Conservation (phyloP, 768 basidiomycete genomes). For the Russula earlei region DNA sequence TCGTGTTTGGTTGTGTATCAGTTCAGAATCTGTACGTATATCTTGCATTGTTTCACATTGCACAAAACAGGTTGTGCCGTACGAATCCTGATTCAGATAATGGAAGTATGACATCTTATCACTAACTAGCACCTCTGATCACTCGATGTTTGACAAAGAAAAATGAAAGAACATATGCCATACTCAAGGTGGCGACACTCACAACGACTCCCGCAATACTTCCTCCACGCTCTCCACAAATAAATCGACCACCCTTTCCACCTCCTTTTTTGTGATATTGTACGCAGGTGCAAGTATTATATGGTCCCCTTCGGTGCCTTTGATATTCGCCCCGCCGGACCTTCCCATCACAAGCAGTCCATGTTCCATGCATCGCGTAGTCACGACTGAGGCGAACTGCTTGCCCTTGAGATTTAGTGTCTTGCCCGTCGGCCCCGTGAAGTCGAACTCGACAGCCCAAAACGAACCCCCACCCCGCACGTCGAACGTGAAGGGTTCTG, state of each 20-base stretch:
- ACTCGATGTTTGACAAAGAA: too few species aligned
- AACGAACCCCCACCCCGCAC: conserved; percentile 79
- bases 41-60: too few species aligned
- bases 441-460: conserved; percentile 80
- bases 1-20: too few species aligned
- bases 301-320: conserved; percentile 68
- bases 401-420: conserved; percentile 37
- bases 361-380: conserved; percentile 57
- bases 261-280: conserved; percentile 60
- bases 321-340: conserved; percentile 57
- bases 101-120: too few species aligned
- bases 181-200: too few species aligned
- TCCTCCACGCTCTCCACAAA: conserved; percentile 63
- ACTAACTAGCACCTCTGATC: too few species aligned
- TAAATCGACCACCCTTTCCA: conserved; percentile 56
- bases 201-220: conserved; percentile 34
- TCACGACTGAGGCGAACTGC: conserved; percentile 58
- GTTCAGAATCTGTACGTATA: too few species aligned
- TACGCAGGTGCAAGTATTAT: conserved; percentile 73
- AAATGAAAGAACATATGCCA: too few species aligned
- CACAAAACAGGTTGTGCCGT: too few species aligned
- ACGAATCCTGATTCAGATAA: too few species aligned
- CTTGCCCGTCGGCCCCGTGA: conserved; percentile 35
- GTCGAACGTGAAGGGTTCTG: conserved; percentile 64
- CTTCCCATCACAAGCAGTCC: conserved; percentile 67